Percentiles rank a stretch among this genome's conserved stretches.
Evolutionary conservation across 1,284 basidiomycete genomes (phyloP).

Genomic region (Trametes sp.): DNA sequence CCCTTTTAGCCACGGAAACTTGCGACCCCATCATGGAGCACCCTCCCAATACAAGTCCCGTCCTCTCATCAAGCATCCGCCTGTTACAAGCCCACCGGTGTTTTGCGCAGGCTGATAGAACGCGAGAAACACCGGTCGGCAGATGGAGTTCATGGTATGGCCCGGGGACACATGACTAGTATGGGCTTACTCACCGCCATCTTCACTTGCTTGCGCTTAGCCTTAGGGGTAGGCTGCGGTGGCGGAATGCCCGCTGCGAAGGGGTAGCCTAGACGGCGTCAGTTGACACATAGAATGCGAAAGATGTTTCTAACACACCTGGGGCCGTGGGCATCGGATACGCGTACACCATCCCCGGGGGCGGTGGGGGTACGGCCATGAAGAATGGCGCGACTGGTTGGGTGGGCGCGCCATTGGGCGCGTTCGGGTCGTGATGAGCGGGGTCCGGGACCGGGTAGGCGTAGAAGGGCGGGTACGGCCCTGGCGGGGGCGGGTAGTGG

Average conservation of each 20-base stretch:
- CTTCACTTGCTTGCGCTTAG: slow-evolving; percentile 88
- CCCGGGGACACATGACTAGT: slow-evolving; percentile 16
- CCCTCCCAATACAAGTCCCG: background rate
- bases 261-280: slow-evolving; percentile 43
- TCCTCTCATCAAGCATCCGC: background rate
- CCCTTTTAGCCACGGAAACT: background rate
- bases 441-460: slow-evolving; percentile 50
- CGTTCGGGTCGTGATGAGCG: slow-evolving; percentile 53
- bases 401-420: slow-evolving; percentile 49
- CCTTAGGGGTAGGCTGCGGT: slow-evolving; percentile 43
- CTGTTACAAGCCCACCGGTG: slow-evolving; percentile 17
- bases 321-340: slow-evolving; percentile 59
- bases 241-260: slow-evolving; percentile 39
- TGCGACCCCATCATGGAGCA: background rate
- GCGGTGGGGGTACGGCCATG: slow-evolving; percentile 56
- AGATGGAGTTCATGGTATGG: slow-evolving; percentile 1
- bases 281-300: background rate
- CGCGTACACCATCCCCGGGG: slow-evolving; percentile 71
- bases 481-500: slow-evolving; percentile 54
- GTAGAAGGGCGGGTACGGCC: slow-evolving; percentile 56
- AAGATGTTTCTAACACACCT: slow-evolving; percentile 45
- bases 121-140: slow-evolving; percentile 22
- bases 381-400: slow-evolving; percentile 49
- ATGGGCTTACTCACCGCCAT: slow-evolving; percentile 70
- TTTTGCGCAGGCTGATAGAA: slow-evolving; percentile 19